Evolutionary conservation across 176 grass and related monocot species (phyloP).

Genomic region (Oryza meyeriana): DNA sequence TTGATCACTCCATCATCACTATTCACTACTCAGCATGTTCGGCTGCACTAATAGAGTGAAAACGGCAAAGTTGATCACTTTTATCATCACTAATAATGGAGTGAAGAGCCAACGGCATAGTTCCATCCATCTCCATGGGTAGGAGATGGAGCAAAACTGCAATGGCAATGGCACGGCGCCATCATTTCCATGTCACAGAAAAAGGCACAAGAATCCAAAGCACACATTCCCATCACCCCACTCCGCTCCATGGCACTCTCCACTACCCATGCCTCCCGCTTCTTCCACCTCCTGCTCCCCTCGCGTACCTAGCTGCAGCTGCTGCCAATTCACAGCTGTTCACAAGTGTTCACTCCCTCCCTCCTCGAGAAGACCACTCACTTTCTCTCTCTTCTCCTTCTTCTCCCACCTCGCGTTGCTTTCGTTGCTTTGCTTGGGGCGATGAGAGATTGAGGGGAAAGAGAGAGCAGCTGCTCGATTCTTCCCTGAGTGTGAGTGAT

Average conservation of each 20-base stretch:
- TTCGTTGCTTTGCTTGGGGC: not conserved
- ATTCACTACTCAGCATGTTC: too few species aligned
- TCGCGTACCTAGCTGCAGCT: not conserved
- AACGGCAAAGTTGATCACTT: too few species aligned
- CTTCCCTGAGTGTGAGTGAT: not conserved
- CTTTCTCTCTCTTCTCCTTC: not conserved
- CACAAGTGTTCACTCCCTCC: not conserved
- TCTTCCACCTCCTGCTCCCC: not conserved
- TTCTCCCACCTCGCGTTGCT: too few species aligned
- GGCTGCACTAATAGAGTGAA: too few species aligned
- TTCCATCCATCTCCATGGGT: too few species aligned
- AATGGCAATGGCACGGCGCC: not conserved
- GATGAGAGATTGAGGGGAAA: not conserved
- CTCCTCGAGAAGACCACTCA: too few species aligned
- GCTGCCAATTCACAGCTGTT: conserved; percentile 22
- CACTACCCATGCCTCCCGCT: conserved; percentile 7
- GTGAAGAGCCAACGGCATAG: too few species aligned
- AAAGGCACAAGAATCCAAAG: conserved; percentile 41
- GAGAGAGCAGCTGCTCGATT: not conserved
- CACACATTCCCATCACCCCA: conserved; percentile 46
- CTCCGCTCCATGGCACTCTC: conserved; percentile 25
- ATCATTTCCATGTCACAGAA: conserved; percentile 17
- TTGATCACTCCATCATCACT: too few species aligned
- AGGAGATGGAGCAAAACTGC: too few species aligned
- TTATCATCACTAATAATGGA: too few species aligned